Evolutionary conservation across 192 early-diverging fungal species (phyloP), one percentile per base, ranked within the genome.

Genomic region (Paraglomus brasilianum): DNA sequence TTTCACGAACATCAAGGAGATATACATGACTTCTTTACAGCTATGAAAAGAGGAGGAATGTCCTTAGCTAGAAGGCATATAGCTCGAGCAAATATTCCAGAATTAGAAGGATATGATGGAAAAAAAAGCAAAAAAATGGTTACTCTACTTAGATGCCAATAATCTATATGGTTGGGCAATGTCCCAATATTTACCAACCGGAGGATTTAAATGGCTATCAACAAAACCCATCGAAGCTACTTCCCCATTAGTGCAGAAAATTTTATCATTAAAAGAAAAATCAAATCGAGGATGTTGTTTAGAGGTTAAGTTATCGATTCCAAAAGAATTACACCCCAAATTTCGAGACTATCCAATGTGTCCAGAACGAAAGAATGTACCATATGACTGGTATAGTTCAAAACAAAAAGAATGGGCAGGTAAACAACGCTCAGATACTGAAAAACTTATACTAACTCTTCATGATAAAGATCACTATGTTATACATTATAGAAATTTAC

Each of bases 201-300:
- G 56, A 30, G 40, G 40, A 11, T 57, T 39, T 30, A 57, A 30
- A 6, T 58, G 56, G 56, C 0, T n/a, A 17, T 22, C 62, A 8
- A 22, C 8, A 47, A 64, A 10, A 49, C 44, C 1, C 30, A 8
- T 63, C n/a, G 45, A 63, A 4, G 6, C 61, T 45, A 47, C 17
- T 63, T 11, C 1, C 15, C 17, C 44, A 24, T 63, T 63, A 63
- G 22, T 65, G 47, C 62, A 46, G 0, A 65, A 65, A 38, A 65
- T 65, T 49, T 21, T 38, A 50, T 5, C 19, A 5, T 40, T 65
- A 38, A 48, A 46, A 65, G 45, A 46, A 39, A 65, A 36, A 24
- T 46, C 62, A n/a, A 65, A 48, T 48, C 62, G 15, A 13, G 62
- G 45, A 65, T 48, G 62, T 65, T 46, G 45, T 63, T 63, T 63